A percentile compares a stretch with the other conserved stretches of the same genome.
phyloP scores from a whole-genome alignment of 805 yeast species.

The Cyberlindnera petersonii region DNA sequence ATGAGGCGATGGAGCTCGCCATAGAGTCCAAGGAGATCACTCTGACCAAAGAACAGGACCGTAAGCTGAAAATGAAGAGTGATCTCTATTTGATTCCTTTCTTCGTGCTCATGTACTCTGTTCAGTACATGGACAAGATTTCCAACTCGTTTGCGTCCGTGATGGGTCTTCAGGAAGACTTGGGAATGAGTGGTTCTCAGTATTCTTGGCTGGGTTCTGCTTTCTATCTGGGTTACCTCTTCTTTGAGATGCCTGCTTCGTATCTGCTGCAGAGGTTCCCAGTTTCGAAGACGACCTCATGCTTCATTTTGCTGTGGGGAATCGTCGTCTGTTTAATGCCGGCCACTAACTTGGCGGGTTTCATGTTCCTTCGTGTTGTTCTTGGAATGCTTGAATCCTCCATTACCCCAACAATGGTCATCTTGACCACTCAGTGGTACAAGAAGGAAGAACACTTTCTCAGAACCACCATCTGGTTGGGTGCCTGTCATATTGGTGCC shows the following conservation, averaged over 20 bases:
- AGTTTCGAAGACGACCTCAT: constrained; percentile 46
- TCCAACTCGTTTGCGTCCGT: constrained; percentile 47
- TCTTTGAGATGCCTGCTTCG: constrained; percentile 49
- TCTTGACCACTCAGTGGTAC: constrained; percentile 58
- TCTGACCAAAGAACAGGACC: constrained; percentile 32
- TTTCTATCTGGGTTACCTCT: constrained; percentile 61
- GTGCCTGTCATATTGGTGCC: constrained; percentile 43
- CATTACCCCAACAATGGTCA: constrained; percentile 54
- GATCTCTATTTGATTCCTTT: constrained; percentile 49
- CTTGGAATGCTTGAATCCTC: constrained; percentile 51
- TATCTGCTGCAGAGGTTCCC: constrained; percentile 51
- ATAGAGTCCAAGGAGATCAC: constrained; percentile 30
- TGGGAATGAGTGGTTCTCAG: constrained; percentile 41
- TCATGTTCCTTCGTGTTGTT: constrained; percentile 44
- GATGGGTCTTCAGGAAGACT: constrained; percentile 44
- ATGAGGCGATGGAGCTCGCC: constrained; percentile 43
- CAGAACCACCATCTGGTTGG: constrained; percentile 42
- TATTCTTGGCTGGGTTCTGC: constrained; percentile 57
- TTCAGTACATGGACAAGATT: constrained; percentile 59
- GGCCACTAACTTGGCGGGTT: constrained; percentile 37
- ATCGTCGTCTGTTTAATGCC: constrained; percentile 49
- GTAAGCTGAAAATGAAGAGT: constrained; percentile 42
- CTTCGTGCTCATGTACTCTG: constrained; percentile 44
- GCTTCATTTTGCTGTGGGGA: constrained; percentile 61
- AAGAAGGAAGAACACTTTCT: constrained; percentile 42